phyloP scores from a whole-genome alignment of 345 rosid genomes.

The Heritiera littoralis region DNA sequence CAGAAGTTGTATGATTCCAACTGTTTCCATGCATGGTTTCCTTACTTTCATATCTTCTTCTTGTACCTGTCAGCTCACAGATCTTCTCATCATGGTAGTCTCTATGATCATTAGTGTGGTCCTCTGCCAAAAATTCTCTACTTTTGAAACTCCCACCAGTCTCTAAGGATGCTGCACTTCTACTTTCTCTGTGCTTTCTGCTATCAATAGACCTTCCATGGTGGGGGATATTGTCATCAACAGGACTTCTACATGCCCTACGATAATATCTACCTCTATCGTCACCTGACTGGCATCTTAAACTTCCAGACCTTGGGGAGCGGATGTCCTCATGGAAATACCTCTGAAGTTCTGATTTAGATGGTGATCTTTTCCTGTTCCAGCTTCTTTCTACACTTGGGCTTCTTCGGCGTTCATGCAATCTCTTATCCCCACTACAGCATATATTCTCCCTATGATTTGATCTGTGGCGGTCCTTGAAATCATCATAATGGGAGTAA shows the following conservation, averaged over 20 bases:
- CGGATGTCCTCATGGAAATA: not conserved
- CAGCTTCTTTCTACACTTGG: not conserved
- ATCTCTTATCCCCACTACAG: not conserved
- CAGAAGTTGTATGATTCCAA: not conserved
- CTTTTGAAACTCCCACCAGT: not conserved
- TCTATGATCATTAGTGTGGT: not conserved
- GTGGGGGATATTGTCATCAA: not conserved
- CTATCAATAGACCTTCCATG: not conserved
- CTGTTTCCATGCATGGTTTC: not conserved
- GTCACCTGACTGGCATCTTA: not conserved
- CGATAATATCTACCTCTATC: not conserved
- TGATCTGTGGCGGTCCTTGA: not conserved
- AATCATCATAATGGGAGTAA: not conserved
- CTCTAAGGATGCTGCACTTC: slow-evolving; percentile 4
- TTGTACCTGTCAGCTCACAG: not conserved
- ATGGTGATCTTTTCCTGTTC: not conserved
- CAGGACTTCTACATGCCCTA: not conserved
- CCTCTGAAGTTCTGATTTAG: not conserved
- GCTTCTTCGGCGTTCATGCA: not conserved
- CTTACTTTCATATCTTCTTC: not conserved
- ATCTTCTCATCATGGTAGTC: not conserved
- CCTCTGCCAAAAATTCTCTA: not conserved
- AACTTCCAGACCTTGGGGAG: not conserved
- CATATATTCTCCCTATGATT: not conserved
- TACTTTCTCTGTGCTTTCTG: not conserved